Conservation (phyloP, 179 eudicot genomes). For the Monotropa hypopitys region DNA sequence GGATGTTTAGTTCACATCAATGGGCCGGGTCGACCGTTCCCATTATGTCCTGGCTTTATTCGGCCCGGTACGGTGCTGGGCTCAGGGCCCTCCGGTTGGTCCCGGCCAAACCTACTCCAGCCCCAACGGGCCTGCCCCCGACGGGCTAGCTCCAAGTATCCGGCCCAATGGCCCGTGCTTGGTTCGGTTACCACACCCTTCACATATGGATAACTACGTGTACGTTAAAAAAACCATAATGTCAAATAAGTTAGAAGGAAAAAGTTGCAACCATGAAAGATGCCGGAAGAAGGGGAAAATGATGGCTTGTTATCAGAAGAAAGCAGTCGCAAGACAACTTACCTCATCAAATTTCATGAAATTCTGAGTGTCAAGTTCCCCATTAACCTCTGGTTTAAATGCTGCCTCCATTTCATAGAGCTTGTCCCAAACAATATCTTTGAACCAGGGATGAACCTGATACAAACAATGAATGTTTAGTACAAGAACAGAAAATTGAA, state of each 20-base stretch:
- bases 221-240: background rate
- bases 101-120: too few species aligned
- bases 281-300: background rate
- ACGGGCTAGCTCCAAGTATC: too few species aligned
- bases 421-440: conserved; percentile 45
- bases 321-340: conserved; percentile 2
- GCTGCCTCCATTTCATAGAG: conserved; percentile 63
- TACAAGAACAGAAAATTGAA: background rate
- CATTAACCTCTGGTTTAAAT: conserved; percentile 52
- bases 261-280: background rate
- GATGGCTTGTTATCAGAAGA: background rate
- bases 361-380: conserved; percentile 59
- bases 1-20: too few species aligned
- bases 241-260: background rate
- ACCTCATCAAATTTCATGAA: conserved; percentile 64
- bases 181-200: too few species aligned
- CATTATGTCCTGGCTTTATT: too few species aligned
- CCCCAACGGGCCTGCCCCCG: too few species aligned
- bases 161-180: too few species aligned
- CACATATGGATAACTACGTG: background rate
- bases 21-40: too few species aligned
- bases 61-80: too few species aligned
- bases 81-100: too few species aligned
- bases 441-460: conserved; percentile 69
- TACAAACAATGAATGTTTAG: conserved; percentile 5